phyloP scores from a whole-genome alignment of 352 stramenopile species.

The Phytophthora nicotianae region DNA sequence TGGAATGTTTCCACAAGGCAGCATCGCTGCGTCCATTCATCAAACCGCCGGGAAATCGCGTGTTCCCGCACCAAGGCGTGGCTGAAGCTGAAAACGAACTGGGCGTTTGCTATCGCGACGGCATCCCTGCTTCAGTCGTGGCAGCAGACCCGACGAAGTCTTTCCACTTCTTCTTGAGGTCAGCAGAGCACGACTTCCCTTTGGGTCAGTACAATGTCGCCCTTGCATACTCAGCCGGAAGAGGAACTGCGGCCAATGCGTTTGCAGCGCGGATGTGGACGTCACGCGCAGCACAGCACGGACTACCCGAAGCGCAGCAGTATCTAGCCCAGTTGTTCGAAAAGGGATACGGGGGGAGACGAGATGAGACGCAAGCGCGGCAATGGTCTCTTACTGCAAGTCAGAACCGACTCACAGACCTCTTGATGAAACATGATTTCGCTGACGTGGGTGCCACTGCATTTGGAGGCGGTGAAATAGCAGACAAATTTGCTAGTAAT shows the following conservation, averaged over 20 bases:
- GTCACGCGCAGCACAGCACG: conserved; percentile 43
- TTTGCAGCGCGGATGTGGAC: conserved; percentile 41
- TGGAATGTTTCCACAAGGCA: conserved; percentile 44
- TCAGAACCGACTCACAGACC: conserved; percentile 28
- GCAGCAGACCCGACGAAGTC: conserved; percentile 26
- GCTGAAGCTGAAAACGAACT: conserved; percentile 45
- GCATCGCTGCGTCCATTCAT: conserved; percentile 39
- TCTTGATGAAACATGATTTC: conserved; percentile 22
- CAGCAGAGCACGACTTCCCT: conserved; percentile 43
- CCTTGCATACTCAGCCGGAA: conserved; percentile 35
- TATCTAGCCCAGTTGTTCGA: conserved; percentile 36
- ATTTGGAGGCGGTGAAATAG: conserved; percentile 6
- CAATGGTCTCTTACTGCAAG: conserved; percentile 25
- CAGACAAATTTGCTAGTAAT: conserved; percentile 16
- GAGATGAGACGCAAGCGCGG: conserved; percentile 25
- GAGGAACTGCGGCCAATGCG: conserved; percentile 27
- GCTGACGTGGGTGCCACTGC: conserved; percentile 13
- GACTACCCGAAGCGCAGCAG: conserved; percentile 32
- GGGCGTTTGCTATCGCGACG: conserved; percentile 42
- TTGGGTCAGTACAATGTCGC: conserved; percentile 42
- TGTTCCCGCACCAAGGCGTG: conserved; percentile 38
- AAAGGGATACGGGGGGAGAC: conserved; percentile 32
- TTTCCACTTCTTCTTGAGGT: conserved; percentile 42
- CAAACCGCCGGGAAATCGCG: conserved; percentile 34
- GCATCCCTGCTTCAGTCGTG: conserved; percentile 24